A percentile compares a stretch with the other conserved stretches of the same genome.
These are phyloP conservation scores for Panicum virgatum DNA, from an alignment of 202 grass and related monocot species.

Conservation along the genomic window DNA sequence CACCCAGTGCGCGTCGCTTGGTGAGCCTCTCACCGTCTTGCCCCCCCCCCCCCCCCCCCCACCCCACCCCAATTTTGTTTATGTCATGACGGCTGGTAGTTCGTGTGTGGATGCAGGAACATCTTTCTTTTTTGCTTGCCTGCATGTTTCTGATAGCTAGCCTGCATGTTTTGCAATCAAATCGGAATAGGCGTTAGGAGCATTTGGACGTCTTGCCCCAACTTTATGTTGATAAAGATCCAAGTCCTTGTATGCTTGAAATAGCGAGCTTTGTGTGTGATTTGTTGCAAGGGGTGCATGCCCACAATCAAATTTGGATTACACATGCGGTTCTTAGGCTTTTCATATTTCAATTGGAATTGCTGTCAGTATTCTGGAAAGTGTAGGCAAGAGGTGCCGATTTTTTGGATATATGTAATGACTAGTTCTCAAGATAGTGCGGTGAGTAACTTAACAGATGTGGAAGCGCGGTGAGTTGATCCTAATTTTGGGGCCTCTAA, in stretches of 20 bases:
- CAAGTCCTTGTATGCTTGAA: not conserved
- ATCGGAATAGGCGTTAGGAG: not conserved
- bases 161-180: too few relatives aligned
- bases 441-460: not conserved
- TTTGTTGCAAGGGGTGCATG: not conserved
- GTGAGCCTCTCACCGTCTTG: slow-evolving; percentile 24
- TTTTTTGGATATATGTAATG: not conserved
- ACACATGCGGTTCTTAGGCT: not conserved
- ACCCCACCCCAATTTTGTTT: not conserved
- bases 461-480: not conserved
- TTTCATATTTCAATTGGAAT: not conserved
- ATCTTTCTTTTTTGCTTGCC: not conserved
- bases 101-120: not conserved
- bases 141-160: not conserved
- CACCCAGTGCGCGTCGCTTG: slow-evolving; percentile 69
- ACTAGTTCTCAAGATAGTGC: not conserved
- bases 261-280: not conserved
- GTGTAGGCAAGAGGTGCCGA: not conserved
- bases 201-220: not conserved
- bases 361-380: not conserved
- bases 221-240: not conserved
- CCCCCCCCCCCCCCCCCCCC: too few relatives aligned
- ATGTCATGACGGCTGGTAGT: not conserved
- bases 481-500: not conserved
- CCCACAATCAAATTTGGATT: not conserved